A percentile compares a stretch with the other conserved stretches of the same genome.
Conservation (phyloP, 352 stramenopile genomes). For the Phytophthora tentaculata region DNA sequence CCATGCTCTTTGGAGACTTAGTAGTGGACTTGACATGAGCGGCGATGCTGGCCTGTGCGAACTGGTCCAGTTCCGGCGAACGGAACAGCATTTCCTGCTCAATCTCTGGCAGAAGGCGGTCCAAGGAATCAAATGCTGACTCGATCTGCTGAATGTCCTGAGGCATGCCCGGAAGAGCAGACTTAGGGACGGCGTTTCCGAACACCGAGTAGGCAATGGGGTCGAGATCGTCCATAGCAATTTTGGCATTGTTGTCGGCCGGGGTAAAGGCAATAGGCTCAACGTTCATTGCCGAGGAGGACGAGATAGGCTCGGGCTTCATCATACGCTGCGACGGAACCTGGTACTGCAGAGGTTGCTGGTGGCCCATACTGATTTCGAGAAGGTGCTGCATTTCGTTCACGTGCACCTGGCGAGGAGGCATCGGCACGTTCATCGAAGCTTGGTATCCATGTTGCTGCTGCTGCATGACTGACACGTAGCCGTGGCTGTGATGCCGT, state of each 20-base stretch:
- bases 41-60: constrained; percentile 45
- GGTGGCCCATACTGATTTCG: constrained; percentile 67
- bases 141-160: constrained; percentile 74
- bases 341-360: constrained; percentile 52
- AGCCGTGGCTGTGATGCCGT: constrained; percentile 75
- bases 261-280: constrained; percentile 73
- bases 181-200: constrained; percentile 24
- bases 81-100: constrained; percentile 70
- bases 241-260: constrained; percentile 36
- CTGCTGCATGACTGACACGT: constrained; percentile 57
- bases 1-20: constrained; percentile 68
- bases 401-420: constrained; percentile 47
- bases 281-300: constrained; percentile 47
- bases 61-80: constrained; percentile 43
- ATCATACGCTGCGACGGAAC: constrained; percentile 23
- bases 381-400: constrained; percentile 63
- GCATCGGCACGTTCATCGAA: constrained; percentile 43
- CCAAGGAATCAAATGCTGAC: constrained; percentile 76
- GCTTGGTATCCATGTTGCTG: constrained; percentile 40
- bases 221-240: constrained; percentile 63
- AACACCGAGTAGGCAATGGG: constrained; percentile 73
- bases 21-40: constrained; percentile 27
- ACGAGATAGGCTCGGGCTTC: constrained; percentile 37
- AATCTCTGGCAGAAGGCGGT: constrained; percentile 72
- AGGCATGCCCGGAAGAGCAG: constrained; percentile 30